Percentiles rank a stretch among this genome's conserved stretches.
These are phyloP conservation scores for Coemansia sp. DNA, from an alignment of 192 early-diverging fungal species.

Conservation along the genomic window DNA sequence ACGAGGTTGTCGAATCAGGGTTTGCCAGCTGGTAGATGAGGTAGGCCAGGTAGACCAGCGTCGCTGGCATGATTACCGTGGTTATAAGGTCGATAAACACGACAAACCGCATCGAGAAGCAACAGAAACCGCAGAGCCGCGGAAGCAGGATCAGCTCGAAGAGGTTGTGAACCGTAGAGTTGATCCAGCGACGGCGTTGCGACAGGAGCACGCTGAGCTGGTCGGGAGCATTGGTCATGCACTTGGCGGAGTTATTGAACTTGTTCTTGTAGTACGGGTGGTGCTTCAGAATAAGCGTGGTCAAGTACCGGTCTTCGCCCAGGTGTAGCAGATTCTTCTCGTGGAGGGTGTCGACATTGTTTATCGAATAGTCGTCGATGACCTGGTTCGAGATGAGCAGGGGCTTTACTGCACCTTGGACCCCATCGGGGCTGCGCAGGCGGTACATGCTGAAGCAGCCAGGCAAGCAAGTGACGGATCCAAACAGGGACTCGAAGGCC, in stretches of 20 bases:
- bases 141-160: slow-evolving; percentile 90
- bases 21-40: slow-evolving; percentile 67
- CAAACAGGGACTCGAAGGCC: slow-evolving; percentile 97
- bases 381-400: slow-evolving; percentile 86
- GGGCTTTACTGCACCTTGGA: slow-evolving; percentile 68
- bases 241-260: slow-evolving; percentile 90
- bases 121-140: slow-evolving; percentile 94
- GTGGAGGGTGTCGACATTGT: slow-evolving; percentile 94
- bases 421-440: slow-evolving; percentile 76
- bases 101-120: slow-evolving; percentile 96
- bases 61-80: slow-evolving; percentile 91
- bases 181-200: slow-evolving; percentile 99
- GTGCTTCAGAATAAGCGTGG: slow-evolving; percentile 93
- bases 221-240: slow-evolving; percentile 93
- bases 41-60: slow-evolving; percentile 85
- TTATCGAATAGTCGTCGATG: slow-evolving; percentile 92
- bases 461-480: slow-evolving; percentile 95
- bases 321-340: slow-evolving; percentile 98
- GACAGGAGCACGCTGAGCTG: slow-evolving; percentile 91
- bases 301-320: slow-evolving; percentile 98
- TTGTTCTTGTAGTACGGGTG: slow-evolving; percentile 95
- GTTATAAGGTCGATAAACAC: slow-evolving; percentile 93
- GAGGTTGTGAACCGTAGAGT: slow-evolving; percentile 98
- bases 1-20: slow-evolving; percentile 63
- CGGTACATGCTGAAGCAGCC: slow-evolving; percentile 99